Conservation (phyloP, 192 early-diverging fungal species). For the Entrophospora sp. region DNA sequence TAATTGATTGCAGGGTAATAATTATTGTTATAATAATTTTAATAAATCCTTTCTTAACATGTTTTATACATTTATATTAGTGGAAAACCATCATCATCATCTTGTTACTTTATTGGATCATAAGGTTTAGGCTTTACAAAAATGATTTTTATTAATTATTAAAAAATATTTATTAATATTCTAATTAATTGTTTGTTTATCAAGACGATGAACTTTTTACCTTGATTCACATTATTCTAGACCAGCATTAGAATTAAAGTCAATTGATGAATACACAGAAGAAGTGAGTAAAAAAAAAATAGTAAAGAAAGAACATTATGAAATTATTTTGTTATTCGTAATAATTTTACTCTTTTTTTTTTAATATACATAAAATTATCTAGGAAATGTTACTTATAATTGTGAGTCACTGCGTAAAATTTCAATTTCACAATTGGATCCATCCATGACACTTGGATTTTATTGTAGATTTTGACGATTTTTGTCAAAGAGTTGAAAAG, state of each 20-base stretch:
- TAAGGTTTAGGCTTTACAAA: conserved; percentile 45
- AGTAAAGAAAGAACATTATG: no score
- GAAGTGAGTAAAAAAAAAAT: conserved; percentile 29
- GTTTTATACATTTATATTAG: conserved; percentile 38
- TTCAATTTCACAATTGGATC: conserved; percentile 72
- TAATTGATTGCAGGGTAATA: no score
- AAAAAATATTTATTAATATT: not conserved
- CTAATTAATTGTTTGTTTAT: not conserved
- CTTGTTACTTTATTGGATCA: conserved; percentile 86
- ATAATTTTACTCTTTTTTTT: not conserved
- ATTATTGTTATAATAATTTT: no score
- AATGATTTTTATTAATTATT: not conserved
- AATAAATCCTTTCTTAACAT: no score
- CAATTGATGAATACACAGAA: conserved; percentile 33
- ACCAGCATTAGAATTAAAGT: conserved; percentile 48
- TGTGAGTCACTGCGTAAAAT: conserved; percentile 68
- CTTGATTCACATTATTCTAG: conserved; percentile 89
- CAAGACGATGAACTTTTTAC: conserved; percentile 74
- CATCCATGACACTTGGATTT: conserved; percentile 90
- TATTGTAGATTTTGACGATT: conserved; percentile 63
- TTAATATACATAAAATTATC: not conserved
- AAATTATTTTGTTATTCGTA: not conserved
- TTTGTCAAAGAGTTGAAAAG: conserved; percentile 42
- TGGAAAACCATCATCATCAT: conserved; percentile 89
- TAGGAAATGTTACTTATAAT: conserved; percentile 77